Evolutionary conservation across 2,329 filamentous ascomycete species (phyloP).

Genomic region (Pseudogymnoascus sp.): DNA sequence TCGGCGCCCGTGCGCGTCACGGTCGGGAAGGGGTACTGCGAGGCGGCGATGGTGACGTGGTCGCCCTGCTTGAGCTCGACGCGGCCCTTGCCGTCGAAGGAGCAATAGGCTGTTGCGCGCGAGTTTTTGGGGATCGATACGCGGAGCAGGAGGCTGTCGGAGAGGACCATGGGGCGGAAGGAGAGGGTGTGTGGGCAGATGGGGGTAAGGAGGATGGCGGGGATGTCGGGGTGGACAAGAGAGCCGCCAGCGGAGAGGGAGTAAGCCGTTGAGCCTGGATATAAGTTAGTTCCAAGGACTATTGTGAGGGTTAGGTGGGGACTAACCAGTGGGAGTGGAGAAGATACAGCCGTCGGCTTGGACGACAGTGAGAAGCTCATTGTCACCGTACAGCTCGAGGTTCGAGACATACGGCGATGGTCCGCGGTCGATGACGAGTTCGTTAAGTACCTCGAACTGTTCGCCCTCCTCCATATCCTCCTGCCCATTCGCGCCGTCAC

Average conservation of each 20-base stretch:
- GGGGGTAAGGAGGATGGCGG: constrained; percentile 89
- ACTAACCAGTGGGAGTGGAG: constrained; percentile 77
- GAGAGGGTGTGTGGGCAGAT: constrained; percentile 97
- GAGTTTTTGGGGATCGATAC: constrained; percentile 79
- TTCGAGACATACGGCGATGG: constrained; percentile 96
- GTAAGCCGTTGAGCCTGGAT: constrained; percentile 73
- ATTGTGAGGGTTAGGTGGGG: neutral
- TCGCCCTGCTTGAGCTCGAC: constrained; percentile 90
- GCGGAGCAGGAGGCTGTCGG: constrained; percentile 85
- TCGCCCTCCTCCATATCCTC: constrained; percentile 79
- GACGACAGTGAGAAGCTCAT: constrained; percentile 88
- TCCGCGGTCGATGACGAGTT: constrained; percentile 95
- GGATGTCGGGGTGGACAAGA: constrained; percentile 92
- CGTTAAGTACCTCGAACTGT: constrained; percentile 96
- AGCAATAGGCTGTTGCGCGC: constrained; percentile 89
- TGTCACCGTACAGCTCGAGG: constrained; percentile 90
- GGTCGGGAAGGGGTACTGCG: constrained; percentile 94
- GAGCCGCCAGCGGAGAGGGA: constrained; percentile 92
- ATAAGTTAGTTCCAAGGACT: neutral
- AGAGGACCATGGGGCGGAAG: constrained; percentile 96
- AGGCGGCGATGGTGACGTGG: constrained; percentile 91
- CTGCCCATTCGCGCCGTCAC: constrained; percentile 53
- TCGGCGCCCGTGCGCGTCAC: constrained; percentile 84
- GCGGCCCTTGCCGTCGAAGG: constrained; percentile 94
- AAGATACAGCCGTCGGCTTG: constrained; percentile 98